Percentiles rank a stretch among this genome's conserved stretches.
Conservation (phyloP, 768 basidiomycete species). For the Termitomyces sp. region DNA sequence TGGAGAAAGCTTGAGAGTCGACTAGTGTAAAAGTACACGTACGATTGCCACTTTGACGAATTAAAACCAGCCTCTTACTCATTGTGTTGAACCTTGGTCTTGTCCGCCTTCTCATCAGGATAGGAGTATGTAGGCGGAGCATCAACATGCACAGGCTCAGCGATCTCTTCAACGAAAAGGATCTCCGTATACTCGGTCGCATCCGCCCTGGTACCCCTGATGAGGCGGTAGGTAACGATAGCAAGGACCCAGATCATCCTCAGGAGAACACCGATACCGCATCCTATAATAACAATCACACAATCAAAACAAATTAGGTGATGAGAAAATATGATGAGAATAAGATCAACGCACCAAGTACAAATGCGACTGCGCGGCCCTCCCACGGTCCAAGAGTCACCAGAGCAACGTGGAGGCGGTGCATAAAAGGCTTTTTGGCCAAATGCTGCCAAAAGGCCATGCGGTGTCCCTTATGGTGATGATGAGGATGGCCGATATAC, state of each 20-base stretch:
- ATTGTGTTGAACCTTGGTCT: constrained; percentile 13
- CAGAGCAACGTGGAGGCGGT: constrained; percentile 60
- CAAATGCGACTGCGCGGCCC: constrained; percentile 77
- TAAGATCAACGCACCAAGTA: constrained; percentile 48
- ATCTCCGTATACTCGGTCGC: constrained; percentile 40
- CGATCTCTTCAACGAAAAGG: constrained; percentile 36
- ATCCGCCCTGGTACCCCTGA: constrained; percentile 41
- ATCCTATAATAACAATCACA: constrained; percentile 39
- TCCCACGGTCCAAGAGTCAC: constrained; percentile 78
- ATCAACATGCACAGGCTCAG: constrained; percentile 35
- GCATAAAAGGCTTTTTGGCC: constrained; percentile 39
- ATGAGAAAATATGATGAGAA: background rate
- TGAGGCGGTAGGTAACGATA: constrained; percentile 54
- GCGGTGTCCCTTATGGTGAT: constrained; percentile 19
- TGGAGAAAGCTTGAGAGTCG: background rate
- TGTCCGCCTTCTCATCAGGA: constrained; percentile 43
- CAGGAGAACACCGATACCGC: constrained; percentile 76
- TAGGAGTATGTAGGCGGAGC: constrained; percentile 54
- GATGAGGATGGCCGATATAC: constrained; percentile 15
- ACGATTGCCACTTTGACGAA: background rate
- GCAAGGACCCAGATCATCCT: constrained; percentile 76
- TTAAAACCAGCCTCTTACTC: background rate
- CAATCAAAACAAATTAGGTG: background rate
- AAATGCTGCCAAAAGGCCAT: constrained; percentile 23
- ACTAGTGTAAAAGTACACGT: background rate